Percentiles rank a stretch among this genome's conserved stretches.
Evolutionary conservation across 495 filamentous ascomycete genomes (phyloP).

Genomic region (Hyaloscypha finlandica): DNA sequence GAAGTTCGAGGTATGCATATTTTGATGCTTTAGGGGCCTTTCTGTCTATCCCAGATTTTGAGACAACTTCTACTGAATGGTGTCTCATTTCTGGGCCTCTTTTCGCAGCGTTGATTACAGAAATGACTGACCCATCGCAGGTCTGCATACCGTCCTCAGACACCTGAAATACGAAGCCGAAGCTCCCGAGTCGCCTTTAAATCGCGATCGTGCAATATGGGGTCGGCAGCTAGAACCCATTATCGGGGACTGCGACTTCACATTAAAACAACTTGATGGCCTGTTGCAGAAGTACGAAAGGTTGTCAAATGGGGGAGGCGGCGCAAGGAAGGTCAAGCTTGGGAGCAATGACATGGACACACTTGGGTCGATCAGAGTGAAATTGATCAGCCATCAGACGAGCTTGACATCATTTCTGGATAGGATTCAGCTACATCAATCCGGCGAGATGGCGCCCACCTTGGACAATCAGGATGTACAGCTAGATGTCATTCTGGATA

Average conservation of each 20-base stretch:
- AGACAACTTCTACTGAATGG: neutral
- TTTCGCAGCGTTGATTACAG: neutral
- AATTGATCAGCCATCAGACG: slow-evolving; percentile 31
- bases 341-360: slow-evolving; percentile 33
- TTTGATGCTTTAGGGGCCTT: too few relatives aligned
- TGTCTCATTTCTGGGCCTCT: neutral
- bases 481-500: slow-evolving; percentile 49
- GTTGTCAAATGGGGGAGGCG: slow-evolving; percentile 1
- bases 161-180: slow-evolving; percentile 51
- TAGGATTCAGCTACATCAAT: slow-evolving; percentile 27
- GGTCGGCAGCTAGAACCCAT: slow-evolving; percentile 43
- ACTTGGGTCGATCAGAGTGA: slow-evolving; percentile 27
- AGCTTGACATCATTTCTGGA: slow-evolving; percentile 30
- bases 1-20: slow-evolving; percentile 38
- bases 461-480: slow-evolving; percentile 33
- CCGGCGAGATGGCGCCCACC: slow-evolving; percentile 13
- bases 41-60: neutral
- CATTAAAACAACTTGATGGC: slow-evolving; percentile 40
- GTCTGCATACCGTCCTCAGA: slow-evolving; percentile 48
- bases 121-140: slow-evolving; percentile 7
- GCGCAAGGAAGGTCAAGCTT: slow-evolving; percentile 13
- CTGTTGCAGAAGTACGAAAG: slow-evolving; percentile 29
- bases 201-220: slow-evolving; percentile 40
- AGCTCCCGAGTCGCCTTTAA: slow-evolving; percentile 50
- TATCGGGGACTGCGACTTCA: slow-evolving; percentile 50